A percentile compares a stretch with the other conserved stretches of the same genome.
Conservation (phyloP, 208 protist species). For the Leishmania martiniquensis region DNA sequence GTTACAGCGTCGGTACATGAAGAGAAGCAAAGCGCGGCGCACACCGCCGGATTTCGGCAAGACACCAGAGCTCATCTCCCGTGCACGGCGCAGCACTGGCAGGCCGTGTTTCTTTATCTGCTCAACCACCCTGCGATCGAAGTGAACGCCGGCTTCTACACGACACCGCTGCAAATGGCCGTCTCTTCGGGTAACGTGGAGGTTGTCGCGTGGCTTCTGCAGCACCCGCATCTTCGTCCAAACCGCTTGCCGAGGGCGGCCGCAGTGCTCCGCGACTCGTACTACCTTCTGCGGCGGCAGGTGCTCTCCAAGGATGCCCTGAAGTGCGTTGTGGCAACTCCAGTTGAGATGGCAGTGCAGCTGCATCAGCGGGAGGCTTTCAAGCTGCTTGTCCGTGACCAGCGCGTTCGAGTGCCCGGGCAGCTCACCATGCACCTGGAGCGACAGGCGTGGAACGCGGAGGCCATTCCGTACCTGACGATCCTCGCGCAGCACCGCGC, state of each 20-base stretch:
- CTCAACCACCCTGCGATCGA: constrained; percentile 44
- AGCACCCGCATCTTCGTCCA: constrained; percentile 31
- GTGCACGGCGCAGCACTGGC: constrained; percentile 13
- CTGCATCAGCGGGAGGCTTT: constrained; percentile 28
- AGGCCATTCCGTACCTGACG: constrained; percentile 34
- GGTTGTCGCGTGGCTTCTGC: constrained; percentile 34
- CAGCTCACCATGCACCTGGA: constrained; percentile 36
- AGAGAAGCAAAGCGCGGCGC: not conserved
- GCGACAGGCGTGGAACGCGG: constrained; percentile 21
- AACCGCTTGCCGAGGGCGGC: constrained; percentile 29
- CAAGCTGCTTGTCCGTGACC: constrained; percentile 33
- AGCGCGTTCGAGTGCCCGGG: constrained; percentile 25
- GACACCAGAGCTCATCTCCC: constrained; percentile 5
- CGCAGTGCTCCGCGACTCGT: constrained; percentile 21
- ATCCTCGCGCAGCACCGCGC: constrained; percentile 31
- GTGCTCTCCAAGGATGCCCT: constrained; percentile 14
- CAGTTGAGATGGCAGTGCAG: constrained; percentile 33
- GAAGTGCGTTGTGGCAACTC: constrained; percentile 22
- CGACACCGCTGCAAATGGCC: constrained; percentile 45
- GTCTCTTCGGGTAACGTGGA: constrained; percentile 23
- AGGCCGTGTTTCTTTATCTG: constrained; percentile 35
- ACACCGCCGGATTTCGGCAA: not conserved
- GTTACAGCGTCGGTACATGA: not conserved
- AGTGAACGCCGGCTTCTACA: constrained; percentile 45
- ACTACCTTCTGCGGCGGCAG: constrained; percentile 34